Evolutionary conservation across 2,329 filamentous ascomycete species (phyloP), one percentile per base, ranked within the genome.

Genomic region (Teratosphaeria viscida): DNA sequence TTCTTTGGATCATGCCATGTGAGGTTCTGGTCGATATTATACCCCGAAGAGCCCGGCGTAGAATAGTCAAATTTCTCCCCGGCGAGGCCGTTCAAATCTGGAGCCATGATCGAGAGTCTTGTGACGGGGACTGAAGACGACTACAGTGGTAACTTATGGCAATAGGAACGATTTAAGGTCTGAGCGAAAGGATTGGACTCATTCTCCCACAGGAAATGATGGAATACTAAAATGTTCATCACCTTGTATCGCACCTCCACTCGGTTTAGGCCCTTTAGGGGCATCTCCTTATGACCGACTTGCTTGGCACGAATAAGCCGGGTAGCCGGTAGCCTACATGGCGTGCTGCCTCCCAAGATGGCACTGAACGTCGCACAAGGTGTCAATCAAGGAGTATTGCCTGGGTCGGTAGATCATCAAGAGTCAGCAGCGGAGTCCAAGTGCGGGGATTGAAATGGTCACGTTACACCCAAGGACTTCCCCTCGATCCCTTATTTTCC

Each of bases 41-140:
- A 78, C 35, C 76, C 76, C 35, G 67, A 66, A 3, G 74, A 74
- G 2, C 76, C 76, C 8, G 75, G 74, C 5, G 73, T 74, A 2
- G 74, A 74, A 61, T 78, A 78, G 59, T 77, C 75, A 65, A 74
- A 75, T 43, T 66, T 68, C 16, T 70, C 71, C 58, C 70, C 66
- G 23, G 67, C 65, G 16, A 77, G 55, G 14, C 68, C 66, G 62
- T 77, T 78, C 16, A 77, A 65, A 63, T 78, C 74, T 57, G 75
- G 74, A n/a, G 74, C 73, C 76, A 77, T 77, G 37, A 16, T n/a
- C 16, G 11, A n/a, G 16, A 43, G 37, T n/a, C 14, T 43, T 16
- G 37, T 14, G 5, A n/a, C 14, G 37, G 4, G 12, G 16, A n/a
- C 7, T 14, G 16, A 5, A 14, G 37, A 16, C 12, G 37, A 16